A percentile compares a stretch with the other conserved stretches of the same genome.
Conservation (phyloP, 2,329 filamentous ascomycete species). For the Sphaerostilbella broomeana region DNA sequence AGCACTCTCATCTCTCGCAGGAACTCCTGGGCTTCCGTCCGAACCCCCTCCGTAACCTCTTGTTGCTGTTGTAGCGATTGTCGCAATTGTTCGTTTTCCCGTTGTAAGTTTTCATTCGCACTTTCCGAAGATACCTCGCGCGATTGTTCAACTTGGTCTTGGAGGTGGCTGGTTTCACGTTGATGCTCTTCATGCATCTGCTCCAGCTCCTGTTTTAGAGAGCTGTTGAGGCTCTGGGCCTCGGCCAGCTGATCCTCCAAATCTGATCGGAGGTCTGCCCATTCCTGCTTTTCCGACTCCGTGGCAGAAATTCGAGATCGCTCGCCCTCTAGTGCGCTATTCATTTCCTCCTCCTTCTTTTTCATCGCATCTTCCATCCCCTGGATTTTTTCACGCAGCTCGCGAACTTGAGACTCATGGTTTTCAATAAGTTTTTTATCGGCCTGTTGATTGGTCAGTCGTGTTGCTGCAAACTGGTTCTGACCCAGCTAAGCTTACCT, state of each 20-base stretch:
- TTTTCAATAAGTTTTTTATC: constrained; percentile 70
- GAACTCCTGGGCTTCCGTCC: constrained; percentile 74
- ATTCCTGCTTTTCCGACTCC: constrained; percentile 63
- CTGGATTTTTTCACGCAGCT: constrained; percentile 67
- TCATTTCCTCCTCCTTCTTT: constrained; percentile 65
- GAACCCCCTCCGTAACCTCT: constrained; percentile 78
- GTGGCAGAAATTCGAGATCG: constrained; percentile 45
- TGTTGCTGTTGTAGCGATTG: constrained; percentile 65
- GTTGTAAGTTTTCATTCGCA: constrained; percentile 50
- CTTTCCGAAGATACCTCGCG: constrained; percentile 20
- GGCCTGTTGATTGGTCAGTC: constrained; percentile 34
- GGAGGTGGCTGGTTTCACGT: constrained; percentile 54
- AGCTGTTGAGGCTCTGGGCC: constrained; percentile 70
- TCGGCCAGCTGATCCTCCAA: constrained; percentile 70
- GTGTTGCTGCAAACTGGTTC: not conserved
- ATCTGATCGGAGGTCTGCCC: constrained; percentile 55
- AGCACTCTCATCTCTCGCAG: constrained; percentile 83
- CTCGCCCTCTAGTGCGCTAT: constrained; percentile 52
- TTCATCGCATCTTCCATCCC: constrained; percentile 63
- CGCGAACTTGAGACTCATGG: constrained; percentile 70
- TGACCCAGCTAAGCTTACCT: constrained; percentile 33
- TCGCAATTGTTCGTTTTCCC: constrained; percentile 64
- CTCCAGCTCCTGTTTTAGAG: constrained; percentile 72
- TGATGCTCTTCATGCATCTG: constrained; percentile 63
- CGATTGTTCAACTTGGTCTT: constrained; percentile 45